phyloP scores from a whole-genome alignment of 2,329 filamentous ascomycete species.

The Trichoderma brevicompactum region DNA sequence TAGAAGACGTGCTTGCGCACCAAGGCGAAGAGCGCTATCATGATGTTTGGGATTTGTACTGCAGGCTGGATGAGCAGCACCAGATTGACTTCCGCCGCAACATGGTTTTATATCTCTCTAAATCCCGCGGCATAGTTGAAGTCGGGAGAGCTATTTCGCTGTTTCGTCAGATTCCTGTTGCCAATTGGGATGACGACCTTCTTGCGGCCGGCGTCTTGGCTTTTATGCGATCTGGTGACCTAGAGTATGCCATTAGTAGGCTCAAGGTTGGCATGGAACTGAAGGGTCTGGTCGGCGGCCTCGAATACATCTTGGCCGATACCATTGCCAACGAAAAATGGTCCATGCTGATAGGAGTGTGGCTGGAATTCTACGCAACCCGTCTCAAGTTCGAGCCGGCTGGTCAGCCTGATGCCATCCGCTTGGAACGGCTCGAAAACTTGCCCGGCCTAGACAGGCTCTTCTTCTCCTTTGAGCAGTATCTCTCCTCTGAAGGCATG shows the following conservation, averaged over 20 bases:
- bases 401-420: constrained; percentile 29
- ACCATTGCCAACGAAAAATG: constrained; percentile 46
- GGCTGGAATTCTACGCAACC: constrained; percentile 42
- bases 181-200: constrained; percentile 47
- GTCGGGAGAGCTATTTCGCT: constrained; percentile 51
- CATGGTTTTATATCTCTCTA: constrained; percentile 50
- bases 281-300: constrained; percentile 43
- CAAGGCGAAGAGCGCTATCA: constrained; percentile 42
- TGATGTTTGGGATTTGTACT: constrained; percentile 51
- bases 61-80: constrained; percentile 41
- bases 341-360: constrained; percentile 44
- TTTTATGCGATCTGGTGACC: constrained; percentile 48
- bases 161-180: constrained; percentile 45
- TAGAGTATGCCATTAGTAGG: constrained; percentile 45
- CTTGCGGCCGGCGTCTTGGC: constrained; percentile 49
- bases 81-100: constrained; percentile 37
- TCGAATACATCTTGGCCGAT: constrained; percentile 51
- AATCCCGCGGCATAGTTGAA: constrained; percentile 50
- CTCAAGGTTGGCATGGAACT: constrained; percentile 47
- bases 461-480: constrained; percentile 44
- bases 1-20: constrained; percentile 35
- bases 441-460: constrained; percentile 39
- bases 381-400: constrained; percentile 28
- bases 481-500: constrained; percentile 38
- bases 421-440: constrained; percentile 34